These are phyloP conservation scores for Alternaria infectoria DNA, from an alignment of 2,329 filamentous ascomycete genomes.

Conservation along the genomic window DNA sequence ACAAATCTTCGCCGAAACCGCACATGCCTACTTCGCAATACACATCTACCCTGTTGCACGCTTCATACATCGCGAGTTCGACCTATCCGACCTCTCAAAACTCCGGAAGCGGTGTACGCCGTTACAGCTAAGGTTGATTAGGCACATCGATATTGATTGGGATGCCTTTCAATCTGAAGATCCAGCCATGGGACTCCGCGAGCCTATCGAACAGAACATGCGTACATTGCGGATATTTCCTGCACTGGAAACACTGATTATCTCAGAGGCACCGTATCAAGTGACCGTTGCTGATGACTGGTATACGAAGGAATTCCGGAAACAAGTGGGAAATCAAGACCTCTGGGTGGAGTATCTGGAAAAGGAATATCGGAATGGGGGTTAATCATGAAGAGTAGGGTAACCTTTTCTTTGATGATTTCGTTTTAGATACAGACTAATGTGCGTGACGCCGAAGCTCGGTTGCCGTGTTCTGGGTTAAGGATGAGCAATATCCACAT, in stretches of 20 bases:
- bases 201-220: not conserved
- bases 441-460: not conserved
- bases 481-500: not conserved
- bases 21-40: not conserved
- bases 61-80: not conserved
- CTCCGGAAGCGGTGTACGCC: not conserved
- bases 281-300: not conserved
- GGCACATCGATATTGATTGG: not conserved
- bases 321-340: not conserved
- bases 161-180: not conserved
- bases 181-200: not conserved
- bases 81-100: not conserved
- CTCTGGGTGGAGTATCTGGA: not conserved
- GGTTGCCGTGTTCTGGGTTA: not conserved
- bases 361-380: not conserved
- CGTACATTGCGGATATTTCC: not conserved
- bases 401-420: not conserved
- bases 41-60: not conserved
- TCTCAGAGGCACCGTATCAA: not conserved
- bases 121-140: not conserved
- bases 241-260: not conserved
- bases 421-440: not conserved
- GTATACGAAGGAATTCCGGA: not conserved
- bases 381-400: not conserved
- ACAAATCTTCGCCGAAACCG: not conserved